Conservation (phyloP, 2,329 filamentous ascomycete genomes). For the Leptographium lundbergii region DNA sequence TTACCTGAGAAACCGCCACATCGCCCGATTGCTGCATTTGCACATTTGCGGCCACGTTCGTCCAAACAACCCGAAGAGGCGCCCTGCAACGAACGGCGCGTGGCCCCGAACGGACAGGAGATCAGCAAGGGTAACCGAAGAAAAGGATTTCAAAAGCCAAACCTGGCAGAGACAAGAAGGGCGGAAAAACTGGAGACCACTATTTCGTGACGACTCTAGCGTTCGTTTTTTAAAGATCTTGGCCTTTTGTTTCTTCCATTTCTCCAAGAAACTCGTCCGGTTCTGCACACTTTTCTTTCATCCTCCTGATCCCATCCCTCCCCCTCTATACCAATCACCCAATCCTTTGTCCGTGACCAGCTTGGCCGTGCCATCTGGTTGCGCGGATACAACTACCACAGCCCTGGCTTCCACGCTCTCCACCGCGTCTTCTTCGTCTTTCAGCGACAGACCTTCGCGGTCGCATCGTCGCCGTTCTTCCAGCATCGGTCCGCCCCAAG, state of each 20-base stretch:
- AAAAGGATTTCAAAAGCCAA: neutral
- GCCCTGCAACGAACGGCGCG: neutral
- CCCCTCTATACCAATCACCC: neutral
- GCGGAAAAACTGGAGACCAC: constrained; percentile 8
- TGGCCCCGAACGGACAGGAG: neutral
- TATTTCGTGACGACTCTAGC: constrained; percentile 9
- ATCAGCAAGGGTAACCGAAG: neutral
- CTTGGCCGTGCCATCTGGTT: constrained; percentile 15
- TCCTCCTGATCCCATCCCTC: neutral
- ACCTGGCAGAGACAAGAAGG: neutral
- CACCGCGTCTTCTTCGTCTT: constrained; percentile 41
- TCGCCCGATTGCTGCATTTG: neutral
- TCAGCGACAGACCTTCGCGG: constrained; percentile 33
- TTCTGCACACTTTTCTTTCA: neutral
- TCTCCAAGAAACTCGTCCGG: neutral
- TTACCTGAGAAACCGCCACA: neutral
- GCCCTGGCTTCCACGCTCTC: constrained; percentile 38
- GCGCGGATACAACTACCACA: constrained; percentile 16
- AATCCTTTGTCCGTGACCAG: constrained; percentile 8
- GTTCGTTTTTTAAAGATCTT: constrained; percentile 7
- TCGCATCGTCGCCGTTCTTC: constrained; percentile 30
- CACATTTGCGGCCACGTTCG: neutral
- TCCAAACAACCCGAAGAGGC: neutral
- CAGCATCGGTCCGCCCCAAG: constrained; percentile 13
- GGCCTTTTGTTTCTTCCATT: constrained; percentile 6